phyloP scores from a whole-genome alignment of 495 filamentous ascomycete species.

The Chaetomidium leptoderma region DNA sequence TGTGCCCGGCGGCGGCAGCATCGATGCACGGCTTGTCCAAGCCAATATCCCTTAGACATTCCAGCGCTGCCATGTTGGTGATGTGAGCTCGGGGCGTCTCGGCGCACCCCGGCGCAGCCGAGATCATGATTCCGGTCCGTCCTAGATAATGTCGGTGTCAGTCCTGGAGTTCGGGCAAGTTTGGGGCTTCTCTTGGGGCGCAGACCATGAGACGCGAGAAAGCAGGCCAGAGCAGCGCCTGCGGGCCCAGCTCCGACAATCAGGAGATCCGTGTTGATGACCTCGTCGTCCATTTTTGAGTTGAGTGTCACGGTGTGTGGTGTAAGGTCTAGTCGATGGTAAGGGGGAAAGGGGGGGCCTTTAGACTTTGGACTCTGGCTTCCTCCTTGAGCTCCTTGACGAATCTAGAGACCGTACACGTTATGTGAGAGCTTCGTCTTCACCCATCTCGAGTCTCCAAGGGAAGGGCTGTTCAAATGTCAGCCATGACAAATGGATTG shows the following conservation, averaged over 20 bases:
- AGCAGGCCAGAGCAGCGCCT: constrained; percentile 51
- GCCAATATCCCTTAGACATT: constrained; percentile 52
- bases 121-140: constrained; percentile 48
- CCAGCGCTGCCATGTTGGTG: constrained; percentile 43
- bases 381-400: no score
- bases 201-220: constrained; percentile 49
- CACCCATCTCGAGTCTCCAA: no score
- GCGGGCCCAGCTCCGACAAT: constrained; percentile 55
- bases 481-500: constrained; percentile 1
- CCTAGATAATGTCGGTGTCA: constrained; percentile 29
- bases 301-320: neutral
- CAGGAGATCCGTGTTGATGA: constrained; percentile 47
- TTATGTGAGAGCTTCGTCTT: no score
- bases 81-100: constrained; percentile 54
- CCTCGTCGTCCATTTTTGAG: constrained; percentile 5
- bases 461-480: neutral
- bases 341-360: no score
- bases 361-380: no score
- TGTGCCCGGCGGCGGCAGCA: constrained; percentile 32
- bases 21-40: constrained; percentile 40
- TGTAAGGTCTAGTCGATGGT: no score
- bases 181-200: neutral
- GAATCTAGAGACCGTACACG: no score
- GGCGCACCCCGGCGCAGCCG: constrained; percentile 42
- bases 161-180: no score